phyloP scores from a whole-genome alignment of 805 yeast species.

The Sungouiozyma intestinalis region DNA sequence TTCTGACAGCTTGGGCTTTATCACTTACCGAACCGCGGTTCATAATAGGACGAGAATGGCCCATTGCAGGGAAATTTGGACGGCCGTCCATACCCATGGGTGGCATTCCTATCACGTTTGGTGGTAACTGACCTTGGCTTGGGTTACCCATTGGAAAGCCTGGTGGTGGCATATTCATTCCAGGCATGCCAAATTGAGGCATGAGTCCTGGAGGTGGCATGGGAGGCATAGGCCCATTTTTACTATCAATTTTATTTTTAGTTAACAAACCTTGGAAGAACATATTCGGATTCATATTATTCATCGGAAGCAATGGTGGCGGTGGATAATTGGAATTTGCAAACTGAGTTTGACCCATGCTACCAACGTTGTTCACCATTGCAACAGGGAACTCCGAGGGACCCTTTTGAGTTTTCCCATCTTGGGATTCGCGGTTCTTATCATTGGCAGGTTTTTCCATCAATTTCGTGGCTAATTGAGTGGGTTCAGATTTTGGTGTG shows the following conservation, averaged over 20 bases:
- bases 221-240: neutral
- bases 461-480: neutral
- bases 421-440: conserved; percentile 1
- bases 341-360: neutral
- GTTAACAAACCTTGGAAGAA: conserved; percentile 25
- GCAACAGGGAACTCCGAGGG: conserved; percentile 1
- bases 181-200: conserved; percentile 2
- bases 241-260: conserved; percentile 13
- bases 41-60: conserved; percentile 5
- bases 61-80: conserved; percentile 3
- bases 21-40: conserved; percentile 5
- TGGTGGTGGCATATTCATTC: conserved; percentile 3
- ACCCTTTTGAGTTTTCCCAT: conserved; percentile 1
- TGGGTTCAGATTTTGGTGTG: conserved; percentile 4
- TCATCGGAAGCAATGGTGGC: conserved; percentile 8
- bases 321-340: conserved; percentile 3
- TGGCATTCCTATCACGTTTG: conserved; percentile 17
- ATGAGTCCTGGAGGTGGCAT: conserved; percentile 7
- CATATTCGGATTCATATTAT: conserved; percentile 15
- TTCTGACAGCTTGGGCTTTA: neutral
- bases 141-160: conserved; percentile 10
- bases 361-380: neutral
- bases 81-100: conserved; percentile 9
- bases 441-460: neutral
- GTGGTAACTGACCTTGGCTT: conserved; percentile 8